Evolutionary conservation across 2,329 filamentous ascomycete genomes (phyloP).

Genomic region (Pezicula neosporulosa): DNA sequence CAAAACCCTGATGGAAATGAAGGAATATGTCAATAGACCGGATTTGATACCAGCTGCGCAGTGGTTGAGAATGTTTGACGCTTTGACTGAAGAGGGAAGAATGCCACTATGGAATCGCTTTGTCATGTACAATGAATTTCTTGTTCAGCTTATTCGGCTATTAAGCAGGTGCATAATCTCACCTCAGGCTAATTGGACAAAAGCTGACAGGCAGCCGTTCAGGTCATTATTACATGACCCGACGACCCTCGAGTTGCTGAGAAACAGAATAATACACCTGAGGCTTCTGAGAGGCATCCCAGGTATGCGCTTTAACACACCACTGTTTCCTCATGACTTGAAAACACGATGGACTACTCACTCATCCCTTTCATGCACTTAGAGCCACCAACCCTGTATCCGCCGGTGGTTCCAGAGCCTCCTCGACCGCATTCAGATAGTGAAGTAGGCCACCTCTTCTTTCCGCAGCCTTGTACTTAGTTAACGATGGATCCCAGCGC

Average conservation of each 20-base stretch:
- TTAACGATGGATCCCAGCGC: slow-evolving; percentile 32
- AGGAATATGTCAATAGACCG: slow-evolving; percentile 41
- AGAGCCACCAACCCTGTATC: slow-evolving; percentile 17
- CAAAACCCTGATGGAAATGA: slow-evolving; percentile 51
- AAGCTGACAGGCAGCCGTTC: slow-evolving; percentile 22
- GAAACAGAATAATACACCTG: slow-evolving; percentile 46
- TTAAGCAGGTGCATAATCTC: slow-evolving; percentile 41
- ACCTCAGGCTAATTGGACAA: slow-evolving; percentile 11
- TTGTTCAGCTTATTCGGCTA: slow-evolving; percentile 46
- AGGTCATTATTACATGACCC: slow-evolving; percentile 52
- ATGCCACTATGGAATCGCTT: slow-evolving; percentile 51
- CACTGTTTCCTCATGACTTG: background rate
- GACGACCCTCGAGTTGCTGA: slow-evolving; percentile 47
- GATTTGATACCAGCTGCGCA: slow-evolving; percentile 42
- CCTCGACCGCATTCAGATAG: slow-evolving; percentile 14
- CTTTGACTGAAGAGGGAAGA: slow-evolving; percentile 48
- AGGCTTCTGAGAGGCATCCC: slow-evolving; percentile 49
- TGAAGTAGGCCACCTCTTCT: slow-evolving; percentile 18
- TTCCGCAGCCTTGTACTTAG: slow-evolving; percentile 1
- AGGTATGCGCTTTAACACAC: slow-evolving; percentile 20
- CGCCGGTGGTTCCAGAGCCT: slow-evolving; percentile 14
- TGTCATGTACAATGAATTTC: slow-evolving; percentile 51
- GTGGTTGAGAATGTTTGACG: slow-evolving; percentile 58
- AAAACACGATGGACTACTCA: slow-evolving; percentile 11
- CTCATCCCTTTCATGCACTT: slow-evolving; percentile 14